phyloP scores from a whole-genome alignment of 352 stramenopile genomes.

The Lagenidium giganteum region DNA sequence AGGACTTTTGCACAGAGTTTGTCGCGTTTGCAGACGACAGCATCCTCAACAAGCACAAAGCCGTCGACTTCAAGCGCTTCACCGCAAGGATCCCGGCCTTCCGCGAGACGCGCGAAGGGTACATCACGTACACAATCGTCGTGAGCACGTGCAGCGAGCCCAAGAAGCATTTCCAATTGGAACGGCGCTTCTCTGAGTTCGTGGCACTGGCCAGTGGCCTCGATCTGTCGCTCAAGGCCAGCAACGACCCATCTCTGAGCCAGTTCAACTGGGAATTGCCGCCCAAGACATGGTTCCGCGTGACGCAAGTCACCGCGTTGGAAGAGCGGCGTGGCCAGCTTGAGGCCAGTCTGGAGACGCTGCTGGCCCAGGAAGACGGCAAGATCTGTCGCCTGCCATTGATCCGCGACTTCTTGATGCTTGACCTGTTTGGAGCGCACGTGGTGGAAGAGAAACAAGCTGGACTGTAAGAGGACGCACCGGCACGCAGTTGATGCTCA shows the following conservation, averaged over 20 bases:
- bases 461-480: too few relatives aligned
- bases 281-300: slow-evolving; percentile 74
- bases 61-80: slow-evolving; percentile 32
- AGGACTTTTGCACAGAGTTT: slow-evolving; percentile 68
- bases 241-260: slow-evolving; percentile 5
- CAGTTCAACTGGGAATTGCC: slow-evolving; percentile 60
- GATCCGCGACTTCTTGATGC: slow-evolving; percentile 75
- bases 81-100: slow-evolving; percentile 50
- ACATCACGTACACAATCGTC: slow-evolving; percentile 54
- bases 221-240: slow-evolving; percentile 28
- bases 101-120: slow-evolving; percentile 57
- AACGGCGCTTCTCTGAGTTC: slow-evolving; percentile 80
- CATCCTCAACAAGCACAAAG: too few relatives aligned
- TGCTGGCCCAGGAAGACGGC: slow-evolving; percentile 32
- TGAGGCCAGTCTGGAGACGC: slow-evolving; percentile 38
- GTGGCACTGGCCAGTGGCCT: slow-evolving; percentile 44
- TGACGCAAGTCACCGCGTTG: slow-evolving; percentile 50
- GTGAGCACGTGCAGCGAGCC: slow-evolving; percentile 31
- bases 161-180: slow-evolving; percentile 40
- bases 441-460: slow-evolving; percentile 55
- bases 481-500: too few relatives aligned
- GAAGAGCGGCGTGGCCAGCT: slow-evolving; percentile 62
- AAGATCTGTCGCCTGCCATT: slow-evolving; percentile 41
- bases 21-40: slow-evolving; percentile 11
- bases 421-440: slow-evolving; percentile 73